Evolutionary conservation across 1,139 yeast species (phyloP).

Genomic region (Pichia sp.): DNA sequence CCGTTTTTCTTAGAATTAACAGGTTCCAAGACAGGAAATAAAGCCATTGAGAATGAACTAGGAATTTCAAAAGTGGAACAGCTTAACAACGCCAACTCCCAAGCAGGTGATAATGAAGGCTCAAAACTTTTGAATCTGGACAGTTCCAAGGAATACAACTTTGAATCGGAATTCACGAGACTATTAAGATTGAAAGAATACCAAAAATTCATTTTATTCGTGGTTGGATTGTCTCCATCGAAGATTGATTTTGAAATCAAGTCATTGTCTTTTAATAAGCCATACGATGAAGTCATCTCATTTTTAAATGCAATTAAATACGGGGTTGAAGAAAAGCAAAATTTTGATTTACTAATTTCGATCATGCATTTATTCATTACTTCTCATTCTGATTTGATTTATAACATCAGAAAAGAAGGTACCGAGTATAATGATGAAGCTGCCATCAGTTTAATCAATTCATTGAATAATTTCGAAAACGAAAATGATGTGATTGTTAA

Average conservation of each 20-base stretch:
- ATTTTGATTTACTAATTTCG: conserved; percentile 71
- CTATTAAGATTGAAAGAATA: conserved; percentile 50
- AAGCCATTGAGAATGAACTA: conserved; percentile 55
- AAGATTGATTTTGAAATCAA: conserved; percentile 80
- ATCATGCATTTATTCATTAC: conserved; percentile 67
- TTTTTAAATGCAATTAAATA: conserved; percentile 59
- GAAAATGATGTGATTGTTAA: conserved; percentile 35
- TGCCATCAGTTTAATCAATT: conserved; percentile 25
- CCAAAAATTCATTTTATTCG: conserved; percentile 40
- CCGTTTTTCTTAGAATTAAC: conserved; percentile 71
- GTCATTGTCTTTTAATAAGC: conserved; percentile 58
- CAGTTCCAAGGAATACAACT: conserved; percentile 30
- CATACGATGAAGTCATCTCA: conserved; percentile 52
- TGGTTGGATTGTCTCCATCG: conserved; percentile 68
- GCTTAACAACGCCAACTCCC: conserved; percentile 5
- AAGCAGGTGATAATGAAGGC: conserved; percentile 2
- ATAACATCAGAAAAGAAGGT: conserved; percentile 30
- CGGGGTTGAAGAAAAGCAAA: conserved; percentile 49
- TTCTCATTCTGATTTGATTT: conserved; percentile 77
- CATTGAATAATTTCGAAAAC: conserved; percentile 30
- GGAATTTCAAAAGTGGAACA: conserved; percentile 35
- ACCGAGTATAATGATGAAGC: conserved; percentile 12
- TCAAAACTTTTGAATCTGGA: conserved; percentile 19
- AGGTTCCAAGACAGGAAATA: conserved; percentile 63
- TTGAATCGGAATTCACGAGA: conserved; percentile 71